Evolutionary conservation across 257 asterid genomes (phyloP).

Genomic region (Plantago major): DNA sequence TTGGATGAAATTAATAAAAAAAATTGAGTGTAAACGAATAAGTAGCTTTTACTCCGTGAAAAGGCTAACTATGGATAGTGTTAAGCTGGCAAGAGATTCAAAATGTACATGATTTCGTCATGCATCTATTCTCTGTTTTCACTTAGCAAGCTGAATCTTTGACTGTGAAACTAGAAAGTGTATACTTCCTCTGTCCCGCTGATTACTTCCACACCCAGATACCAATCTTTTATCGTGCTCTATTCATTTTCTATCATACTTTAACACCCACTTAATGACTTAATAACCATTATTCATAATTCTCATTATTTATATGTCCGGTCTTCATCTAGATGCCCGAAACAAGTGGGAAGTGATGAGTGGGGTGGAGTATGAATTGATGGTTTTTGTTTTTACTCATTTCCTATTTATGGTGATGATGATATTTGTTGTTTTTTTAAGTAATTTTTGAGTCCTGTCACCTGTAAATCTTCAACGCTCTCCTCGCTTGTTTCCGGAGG

Average conservation of each 20-base stretch:
- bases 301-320: no score
- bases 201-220: no score
- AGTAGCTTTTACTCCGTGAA: background rate
- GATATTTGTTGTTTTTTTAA: background rate
- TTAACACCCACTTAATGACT: no score
- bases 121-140: background rate
- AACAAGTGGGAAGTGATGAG: no score
- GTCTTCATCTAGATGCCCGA: no score
- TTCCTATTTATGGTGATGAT: background rate
- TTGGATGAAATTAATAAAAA: constrained; percentile 3
- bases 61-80: background rate
- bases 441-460: constrained; percentile 11
- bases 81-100: constrained; percentile 4
- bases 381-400: background rate
- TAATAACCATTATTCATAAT: no score
- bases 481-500: constrained; percentile 6
- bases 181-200: no score
- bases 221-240: background rate
- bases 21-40: background rate
- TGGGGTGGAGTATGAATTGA: no score
- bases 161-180: background rate
- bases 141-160: constrained; percentile 5
- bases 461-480: constrained; percentile 4
- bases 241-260: background rate
- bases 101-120: background rate